Base-by-base conservation (phyloP, 306 rosid genomes). In the Sphenostylis stenocarpa region DNA sequence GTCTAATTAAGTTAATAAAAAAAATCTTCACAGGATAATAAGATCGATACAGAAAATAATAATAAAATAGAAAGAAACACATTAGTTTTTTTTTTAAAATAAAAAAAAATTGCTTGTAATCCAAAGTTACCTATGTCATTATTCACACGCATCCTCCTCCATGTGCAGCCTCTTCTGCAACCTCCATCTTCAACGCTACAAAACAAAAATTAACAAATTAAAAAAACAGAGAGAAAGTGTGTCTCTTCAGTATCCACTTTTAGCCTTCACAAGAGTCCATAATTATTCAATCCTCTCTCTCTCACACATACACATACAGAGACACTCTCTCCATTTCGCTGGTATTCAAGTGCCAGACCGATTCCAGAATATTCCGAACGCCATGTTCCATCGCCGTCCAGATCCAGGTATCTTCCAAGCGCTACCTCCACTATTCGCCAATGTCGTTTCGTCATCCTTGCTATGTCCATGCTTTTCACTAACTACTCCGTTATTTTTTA, bases 341-440 rank as follows among this genome's bases (percentile, higher is more conserved):
- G 24, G 55, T 38, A 31, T 7, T 26, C 8, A 8, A 17, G 36
- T 41, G 7, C 13, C 29, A 52, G 34, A 19, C 20, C 56, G 76
- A 75, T 74, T 74, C 84, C 38, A 67, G 84, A 67, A 81, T 81
- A 81, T 81, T 60, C 84, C 80, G 41, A 66, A 48, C 61, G 29
- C 63, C 58, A 80, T 73, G 80, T 55, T 73, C 31, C 75, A 66
- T 24, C 76, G 24, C 65, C 53, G n/a, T 66, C 14, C 55, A 41
- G 75, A 73, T 65, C 39, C 79, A 56, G 84, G 84, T 80, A 73
- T 31, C 48, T 19, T 61, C 62, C 43, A 9, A 52, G 36, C 67
- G 43, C 43, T 8, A 38, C 43, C 43, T 39, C 10, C 57, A 57
- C 67, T 63, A 47, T n/a, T 11, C 16, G 0, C 2, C 17, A 3